phyloP scores from a whole-genome alignment of 2,329 filamentous ascomycete genomes.

The Thelonectria blattea region DNA sequence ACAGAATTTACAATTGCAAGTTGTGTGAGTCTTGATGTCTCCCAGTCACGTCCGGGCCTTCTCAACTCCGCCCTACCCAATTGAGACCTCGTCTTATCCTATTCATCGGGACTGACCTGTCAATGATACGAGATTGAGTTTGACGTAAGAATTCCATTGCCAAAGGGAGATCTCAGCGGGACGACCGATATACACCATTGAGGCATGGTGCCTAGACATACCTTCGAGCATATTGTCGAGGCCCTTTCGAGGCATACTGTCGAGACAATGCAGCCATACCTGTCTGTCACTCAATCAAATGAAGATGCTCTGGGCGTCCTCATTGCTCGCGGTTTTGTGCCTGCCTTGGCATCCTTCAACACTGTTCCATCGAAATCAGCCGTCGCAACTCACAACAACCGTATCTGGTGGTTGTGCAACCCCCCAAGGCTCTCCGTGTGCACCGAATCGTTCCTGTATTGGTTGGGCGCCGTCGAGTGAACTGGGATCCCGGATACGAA shows the following conservation, averaged over 20 bases:
- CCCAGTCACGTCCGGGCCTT: background rate
- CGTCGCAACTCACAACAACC: background rate
- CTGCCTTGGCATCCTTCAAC: too few relatives aligned
- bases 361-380: too few relatives aligned
- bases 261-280: background rate
- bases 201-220: background rate
- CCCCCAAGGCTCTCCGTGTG: too few relatives aligned
- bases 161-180: background rate
- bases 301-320: too few relatives aligned
- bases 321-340: too few relatives aligned
- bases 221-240: too few relatives aligned
- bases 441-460: background rate
- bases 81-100: background rate
- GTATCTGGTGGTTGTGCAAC: background rate
- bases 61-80: background rate
- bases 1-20: background rate
- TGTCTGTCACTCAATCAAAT: background rate
- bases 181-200: background rate
- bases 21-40: background rate
- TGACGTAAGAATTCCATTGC: background rate
- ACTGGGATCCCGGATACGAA: background rate
- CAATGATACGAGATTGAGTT: background rate
- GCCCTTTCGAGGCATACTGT: background rate
- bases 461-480: background rate
- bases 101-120: background rate